phyloP scores from a whole-genome alignment of 75 land plant genomes.

The Picea sitchensis region DNA sequence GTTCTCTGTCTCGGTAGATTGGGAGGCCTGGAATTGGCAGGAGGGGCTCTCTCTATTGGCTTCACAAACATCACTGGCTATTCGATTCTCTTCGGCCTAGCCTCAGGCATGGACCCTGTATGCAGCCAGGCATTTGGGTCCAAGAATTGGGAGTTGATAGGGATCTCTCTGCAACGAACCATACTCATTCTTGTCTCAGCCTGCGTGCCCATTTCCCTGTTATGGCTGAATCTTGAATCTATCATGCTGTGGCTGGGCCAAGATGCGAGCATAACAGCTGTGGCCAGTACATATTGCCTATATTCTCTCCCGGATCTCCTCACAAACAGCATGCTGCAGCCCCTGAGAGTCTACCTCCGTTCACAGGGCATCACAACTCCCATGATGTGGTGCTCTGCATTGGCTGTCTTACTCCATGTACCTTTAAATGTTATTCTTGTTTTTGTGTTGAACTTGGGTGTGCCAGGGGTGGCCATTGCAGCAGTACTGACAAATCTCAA shows the following conservation, averaged over 20 bases:
- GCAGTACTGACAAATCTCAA: conserved; percentile 77
- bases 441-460: conserved; percentile 56
- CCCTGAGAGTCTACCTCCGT: conserved; percentile 72
- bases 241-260: conserved; percentile 74
- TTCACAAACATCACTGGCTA: conserved; percentile 98
- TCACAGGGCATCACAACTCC: conserved; percentile 74
- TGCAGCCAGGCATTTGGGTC: conserved; percentile 89
- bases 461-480: conserved; percentile 86
- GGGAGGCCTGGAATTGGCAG: conserved; percentile 85
- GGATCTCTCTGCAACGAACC: conserved; percentile 72
- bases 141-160: conserved; percentile 62
- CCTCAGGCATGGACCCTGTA: conserved; percentile 88
- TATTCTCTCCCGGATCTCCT: conserved; percentile 82
- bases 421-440: conserved; percentile 67
- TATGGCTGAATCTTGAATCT: conserved; percentile 64
- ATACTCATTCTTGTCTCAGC: conserved; percentile 66
- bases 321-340: conserved; percentile 79
- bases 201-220: conserved; percentile 59
- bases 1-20: conserved; percentile 81
- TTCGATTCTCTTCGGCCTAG: conserved; percentile 85
- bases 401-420: conserved; percentile 72
- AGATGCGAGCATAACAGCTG: conserved; percentile 60
- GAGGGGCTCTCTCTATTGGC: conserved; percentile 88
- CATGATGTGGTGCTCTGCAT: conserved; percentile 79
- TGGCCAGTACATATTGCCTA: conserved; percentile 68